Evolutionary conservation across 2,329 filamentous ascomycete genomes (phyloP), one percentile per base, ranked within the genome.

Genomic region (Fusarium succisae): DNA sequence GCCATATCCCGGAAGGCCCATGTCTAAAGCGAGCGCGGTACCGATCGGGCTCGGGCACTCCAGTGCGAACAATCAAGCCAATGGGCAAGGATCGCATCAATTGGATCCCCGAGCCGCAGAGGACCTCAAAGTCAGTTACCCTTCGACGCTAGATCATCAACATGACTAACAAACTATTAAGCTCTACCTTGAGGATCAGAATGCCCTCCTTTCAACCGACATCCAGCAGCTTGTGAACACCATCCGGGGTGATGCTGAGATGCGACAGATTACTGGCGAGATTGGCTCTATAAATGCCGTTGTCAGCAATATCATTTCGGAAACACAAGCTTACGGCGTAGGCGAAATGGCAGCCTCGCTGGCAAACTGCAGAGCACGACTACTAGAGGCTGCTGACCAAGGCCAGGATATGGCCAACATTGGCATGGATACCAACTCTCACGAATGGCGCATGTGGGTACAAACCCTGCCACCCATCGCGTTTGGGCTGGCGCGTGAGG

Each of bases 161-260:
- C 20, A 37, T 14, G 35, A 39, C 72, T 71, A 48, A 76, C 53
- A 20, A 30, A n/a, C 20, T 20, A 17, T 44, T 58, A 71, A 93
- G 90, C 89, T 93, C 68, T 95, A 94, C 79, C 89, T 97, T 41
- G 93, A 96, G 79, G 93, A 95, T 79, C 93, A 96, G 81, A 95
- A 93, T 17, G 93, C 93, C 57, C 85, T 91, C 7, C 87, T 97
- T 67, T 92, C 96, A 32, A 91, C 94, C 74, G 93, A 91, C 50
- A 95, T 97, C 73, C 93, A 96, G 82, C 89, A 91, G n/a, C 88
- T 97, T 13, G 93, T 97, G 53, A 88, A 89, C 61, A 90, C 90
- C 37, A 92, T 95, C 70, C 91, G 93, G 61, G 86, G 87, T 57
- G 90, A 93, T 73, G 89, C 89, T 37, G 84, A 87, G 35, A 88